Evolutionary conservation across 192 early-diverging fungal species (phyloP), one percentile per base, ranked within the genome.

Genomic region (Obelidium mucronatum): DNA sequence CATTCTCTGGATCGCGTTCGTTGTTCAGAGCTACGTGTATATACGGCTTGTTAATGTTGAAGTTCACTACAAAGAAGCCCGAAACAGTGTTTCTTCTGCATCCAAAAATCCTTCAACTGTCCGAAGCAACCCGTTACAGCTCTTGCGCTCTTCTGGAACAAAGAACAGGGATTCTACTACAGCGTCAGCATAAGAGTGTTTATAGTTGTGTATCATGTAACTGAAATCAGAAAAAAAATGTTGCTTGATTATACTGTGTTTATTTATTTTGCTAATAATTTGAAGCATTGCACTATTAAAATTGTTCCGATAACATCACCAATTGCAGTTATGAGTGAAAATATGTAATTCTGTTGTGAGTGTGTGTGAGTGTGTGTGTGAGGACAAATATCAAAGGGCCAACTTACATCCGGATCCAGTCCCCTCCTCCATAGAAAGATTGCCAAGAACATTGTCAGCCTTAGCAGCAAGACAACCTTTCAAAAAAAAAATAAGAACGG

Each of bases 291-390:
- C 13, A 79, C 64, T 61, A 80, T 70, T 15, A 82, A 52, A 11
- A 80, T 35, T 3, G 80, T 81, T 26, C 80, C 80, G 24, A 70
- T 33, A 1, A 82, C 79, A 70, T 82, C 80, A n/a, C 79, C 72
- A n/a, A 79, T 37, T 19, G 80, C 74, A 2, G 80, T 82, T 6
- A 82, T 63, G 6, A 82, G 51, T 39, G 80, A 70, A 60, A 82
- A 81, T 17, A 80, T 60, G 40, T 81, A 82, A 40, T 82, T 76
- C 44, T 48, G n/a, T n/a, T n/a, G 74, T 80, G 73, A 40, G 78
- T 71, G 53, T 81, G 80, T 19, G 77, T 48, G 37, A 34, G 40
- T 3, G 71, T 34, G 0, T 74, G 66, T 1, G 36, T 40, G 44
- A 42, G 36, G 13, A 65, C 40, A 24, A 79, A 76, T 58, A 70